Conservation (phyloP, 495 filamentous ascomycete species). For the Talaromyces proteolyticus region DNA sequence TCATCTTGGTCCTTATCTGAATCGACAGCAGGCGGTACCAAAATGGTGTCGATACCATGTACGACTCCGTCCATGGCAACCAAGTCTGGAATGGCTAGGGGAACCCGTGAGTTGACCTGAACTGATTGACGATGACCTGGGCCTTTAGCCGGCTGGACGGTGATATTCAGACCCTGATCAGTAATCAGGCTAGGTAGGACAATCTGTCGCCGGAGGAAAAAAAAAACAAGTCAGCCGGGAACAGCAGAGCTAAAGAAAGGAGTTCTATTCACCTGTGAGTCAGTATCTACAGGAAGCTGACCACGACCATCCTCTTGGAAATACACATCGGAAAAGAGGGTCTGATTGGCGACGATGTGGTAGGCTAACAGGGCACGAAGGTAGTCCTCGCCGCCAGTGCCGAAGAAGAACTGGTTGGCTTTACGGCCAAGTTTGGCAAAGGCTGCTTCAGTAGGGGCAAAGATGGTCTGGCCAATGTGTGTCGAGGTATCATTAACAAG, state of each 20-base stretch:
- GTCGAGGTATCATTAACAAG: neutral
- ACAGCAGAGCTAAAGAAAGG: neutral
- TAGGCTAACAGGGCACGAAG: conserved; percentile 4
- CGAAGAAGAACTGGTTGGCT: conserved; percentile 2
- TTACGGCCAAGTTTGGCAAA: neutral
- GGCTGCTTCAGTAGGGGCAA: conserved; percentile 1
- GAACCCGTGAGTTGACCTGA: conserved; percentile 11
- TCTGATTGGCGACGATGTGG: conserved; percentile 4
- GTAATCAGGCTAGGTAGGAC: too few species aligned
- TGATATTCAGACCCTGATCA: neutral
- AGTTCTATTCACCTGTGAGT: neutral
- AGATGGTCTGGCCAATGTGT: conserved; percentile 7
- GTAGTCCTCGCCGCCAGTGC: neutral
- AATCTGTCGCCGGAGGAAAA: neutral
- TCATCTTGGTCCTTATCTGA: too few species aligned
- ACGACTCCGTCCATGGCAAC: neutral
- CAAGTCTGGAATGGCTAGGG: conserved; percentile 21
- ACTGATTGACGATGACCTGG: neutral
- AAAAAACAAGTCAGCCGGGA: neutral
- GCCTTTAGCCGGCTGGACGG: neutral
- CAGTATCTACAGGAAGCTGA: neutral
- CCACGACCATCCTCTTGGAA: neutral
- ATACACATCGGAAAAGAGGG: conserved; percentile 4
- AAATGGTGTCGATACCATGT: neutral
- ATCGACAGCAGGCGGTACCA: too few species aligned